Evolutionary conservation across 306 rosid genomes (phyloP).

Genomic region (Prunus persica): Prunus_persica_NCBIv2 NC_034012.1:16524001-16524500

Average conservation of each 20-base stretch:
- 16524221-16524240: constrained; percentile 69
- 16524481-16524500: background rate
- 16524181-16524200: constrained; percentile 25
- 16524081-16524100: no score
- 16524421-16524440: constrained; percentile 57
- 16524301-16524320: constrained; percentile 10
- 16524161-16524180: constrained; percentile 40
- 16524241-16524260: constrained; percentile 33
- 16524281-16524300: constrained; percentile 11
- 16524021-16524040: no score
- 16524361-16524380: constrained; percentile 19
- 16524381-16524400: constrained; percentile 48
- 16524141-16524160: constrained; percentile 35
- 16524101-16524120: fast-evolving
- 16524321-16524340: constrained; percentile 18
- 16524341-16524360: constrained; percentile 21
- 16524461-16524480: constrained; percentile 76
- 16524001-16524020: no score
- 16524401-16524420: constrained; percentile 70
- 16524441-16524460: constrained; percentile 57
- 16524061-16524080: no score
- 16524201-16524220: constrained; percentile 51
- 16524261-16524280: background rate
- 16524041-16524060: no score
- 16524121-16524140: no score